A percentile compares a stretch with the other conserved stretches of the same genome.
Conservation (phyloP, 176 grass and related monocot species). For the Cenchrus americanus region DNA sequence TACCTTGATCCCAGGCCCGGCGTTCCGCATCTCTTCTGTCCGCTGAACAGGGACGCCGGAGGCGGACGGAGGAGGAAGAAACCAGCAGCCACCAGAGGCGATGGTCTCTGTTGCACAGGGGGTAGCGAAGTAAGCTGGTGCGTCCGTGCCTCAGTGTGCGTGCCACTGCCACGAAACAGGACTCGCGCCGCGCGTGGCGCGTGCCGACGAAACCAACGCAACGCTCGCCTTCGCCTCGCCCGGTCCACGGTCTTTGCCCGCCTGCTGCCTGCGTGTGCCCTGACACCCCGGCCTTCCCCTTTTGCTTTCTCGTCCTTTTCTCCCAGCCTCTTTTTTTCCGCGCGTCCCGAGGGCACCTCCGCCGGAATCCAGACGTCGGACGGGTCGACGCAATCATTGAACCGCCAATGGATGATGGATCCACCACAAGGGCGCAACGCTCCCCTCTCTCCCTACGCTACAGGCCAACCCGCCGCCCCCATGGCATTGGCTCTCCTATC, state of each 20-base stretch:
- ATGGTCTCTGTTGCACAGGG: no score
- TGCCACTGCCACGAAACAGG: no score
- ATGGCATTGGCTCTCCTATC: no score
- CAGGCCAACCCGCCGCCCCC: background rate
- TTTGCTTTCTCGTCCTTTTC: slow-evolving; percentile 42
- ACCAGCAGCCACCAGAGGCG: no score
- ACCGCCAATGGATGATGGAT: background rate
- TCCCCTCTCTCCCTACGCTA: background rate
- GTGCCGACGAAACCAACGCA: background rate
- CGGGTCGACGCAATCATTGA: slow-evolving; percentile 8
- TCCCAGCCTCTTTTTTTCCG: background rate
- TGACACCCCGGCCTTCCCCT: background rate
- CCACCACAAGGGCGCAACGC: no score
- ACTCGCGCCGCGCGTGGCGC: background rate
- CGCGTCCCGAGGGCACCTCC: slow-evolving; percentile 11
- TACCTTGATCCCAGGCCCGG: no score
- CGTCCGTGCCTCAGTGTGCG: background rate
- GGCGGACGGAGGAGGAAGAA: no score
- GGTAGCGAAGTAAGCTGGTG: no score
- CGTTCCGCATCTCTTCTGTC: no score
- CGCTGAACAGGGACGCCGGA: no score
- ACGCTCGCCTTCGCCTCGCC: no score
- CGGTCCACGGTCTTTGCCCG: slow-evolving; percentile 36
- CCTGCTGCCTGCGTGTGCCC: background rate
- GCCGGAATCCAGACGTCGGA: background rate